These are phyloP conservation scores for Cruciata laevipes DNA, from an alignment of 257 asterid genomes.

Conservation along the genomic window DNA sequence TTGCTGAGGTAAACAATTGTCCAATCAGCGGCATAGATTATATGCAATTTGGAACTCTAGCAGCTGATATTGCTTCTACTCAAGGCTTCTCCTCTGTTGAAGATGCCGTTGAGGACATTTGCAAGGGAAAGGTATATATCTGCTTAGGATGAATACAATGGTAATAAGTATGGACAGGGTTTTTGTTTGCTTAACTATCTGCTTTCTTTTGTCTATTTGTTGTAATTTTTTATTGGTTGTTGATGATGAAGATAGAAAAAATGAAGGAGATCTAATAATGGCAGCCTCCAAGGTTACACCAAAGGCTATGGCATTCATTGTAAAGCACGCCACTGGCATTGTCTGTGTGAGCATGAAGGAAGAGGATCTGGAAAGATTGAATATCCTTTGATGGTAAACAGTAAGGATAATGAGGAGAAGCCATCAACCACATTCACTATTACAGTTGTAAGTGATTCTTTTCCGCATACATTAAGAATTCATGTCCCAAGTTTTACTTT, in stretches of 20 bases:
- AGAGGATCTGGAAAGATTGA: constrained; percentile 77
- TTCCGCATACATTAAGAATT: neutral
- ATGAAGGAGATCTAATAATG: constrained; percentile 96
- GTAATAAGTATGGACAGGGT: constrained; percentile 2
- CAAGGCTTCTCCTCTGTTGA: constrained; percentile 69
- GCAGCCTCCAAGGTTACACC: constrained; percentile 93
- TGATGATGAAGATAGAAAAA: constrained; percentile 96
- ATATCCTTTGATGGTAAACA: constrained; percentile 80
- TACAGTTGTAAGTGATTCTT: constrained; percentile 66
- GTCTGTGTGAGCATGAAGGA: constrained; percentile 98
- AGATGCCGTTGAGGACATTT: constrained; percentile 84
- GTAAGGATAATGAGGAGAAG: constrained; percentile 87
- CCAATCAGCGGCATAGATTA: too few species aligned
- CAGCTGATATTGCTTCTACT: constrained; percentile 63
- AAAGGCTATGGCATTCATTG: constrained; percentile 96
- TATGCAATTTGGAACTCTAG: constrained; percentile 59
- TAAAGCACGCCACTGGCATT: constrained; percentile 93
- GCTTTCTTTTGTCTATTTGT: constrained; percentile 3
- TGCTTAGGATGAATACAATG: constrained; percentile 10
- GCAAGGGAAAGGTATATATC: constrained; percentile 69
- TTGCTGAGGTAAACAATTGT: too few species aligned
- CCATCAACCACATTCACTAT: constrained; percentile 87
- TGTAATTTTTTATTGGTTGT: constrained; percentile 93
- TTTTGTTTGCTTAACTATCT: neutral
- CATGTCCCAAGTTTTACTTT: neutral